Evolutionary conservation across 306 rosid species (phyloP), one percentile per base, ranked within the genome.

Genomic region (Acmispon strigosus): DNA sequence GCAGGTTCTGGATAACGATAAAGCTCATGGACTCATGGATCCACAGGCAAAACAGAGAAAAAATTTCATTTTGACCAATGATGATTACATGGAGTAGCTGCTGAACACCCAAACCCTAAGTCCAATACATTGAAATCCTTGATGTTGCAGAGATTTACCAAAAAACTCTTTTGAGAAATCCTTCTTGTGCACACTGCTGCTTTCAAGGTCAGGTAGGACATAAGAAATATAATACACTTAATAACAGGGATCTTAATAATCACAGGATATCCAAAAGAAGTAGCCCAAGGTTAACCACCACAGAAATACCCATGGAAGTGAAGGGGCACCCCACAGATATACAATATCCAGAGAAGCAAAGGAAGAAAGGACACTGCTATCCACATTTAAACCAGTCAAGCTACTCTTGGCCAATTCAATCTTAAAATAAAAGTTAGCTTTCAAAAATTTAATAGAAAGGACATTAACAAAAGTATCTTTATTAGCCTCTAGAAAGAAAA

Each of bases 41-140:
- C 39, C 39, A 17, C 9, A 56, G 24, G 54, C 7, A 60, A 77
- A 77, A 69, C 58, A 48, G 48, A 59, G 39, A 48, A 17, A 76
- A 17, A 32, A 32, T 36, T 19, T 51, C 59, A 69, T 17, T 15
- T 41, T 18, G 64, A 61, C 43, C 32, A 43, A 34, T 42, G 59
- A 70, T 18, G 36, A 69, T 8, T 20, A 47, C 54, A 54, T n/a
- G 27, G 7, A 69, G 63, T 42, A 42, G 36, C 54, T 53, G 22
- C 24, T 70, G 37, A 63, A 47, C 4, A 54, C 19, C 54, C 34
- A 62, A 70, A 19, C 34, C 36, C 61, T 8, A 77, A 44, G 54
- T 20, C 66, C 20, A 24, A 39, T 50, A 51, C 27, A 51, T 49
- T 13, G 9, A 67, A 76, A 22, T 58, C 61, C 15, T 55, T n/a